Conservation (phyloP, 177 flowering plant genomes). For the Vitis hybrid region DNA sequence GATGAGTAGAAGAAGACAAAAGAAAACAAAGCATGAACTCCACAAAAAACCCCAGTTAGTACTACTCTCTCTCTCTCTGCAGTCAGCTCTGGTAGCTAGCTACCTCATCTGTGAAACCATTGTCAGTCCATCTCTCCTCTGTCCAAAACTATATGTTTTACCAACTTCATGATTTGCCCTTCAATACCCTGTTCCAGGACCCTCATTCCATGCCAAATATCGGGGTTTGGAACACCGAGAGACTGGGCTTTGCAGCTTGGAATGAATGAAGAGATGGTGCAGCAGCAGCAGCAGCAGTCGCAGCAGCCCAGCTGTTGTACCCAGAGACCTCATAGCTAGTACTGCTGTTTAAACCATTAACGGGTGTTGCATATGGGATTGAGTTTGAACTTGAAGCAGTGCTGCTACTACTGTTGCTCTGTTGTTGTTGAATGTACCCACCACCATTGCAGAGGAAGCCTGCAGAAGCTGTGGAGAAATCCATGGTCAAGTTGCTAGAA, state of each 20-base stretch:
- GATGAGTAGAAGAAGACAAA: constrained; percentile 1
- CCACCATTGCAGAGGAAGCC: constrained; percentile 22
- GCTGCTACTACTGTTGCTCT: not conserved
- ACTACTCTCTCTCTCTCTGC: constrained; percentile 22
- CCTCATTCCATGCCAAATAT: constrained; percentile 76
- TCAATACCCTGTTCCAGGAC: not conserved
- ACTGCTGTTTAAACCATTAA: constrained; percentile 15
- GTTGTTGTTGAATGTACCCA: constrained; percentile 19
- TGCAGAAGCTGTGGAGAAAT: constrained; percentile 23
- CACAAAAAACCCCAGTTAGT: constrained; percentile 36
- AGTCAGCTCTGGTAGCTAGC: not conserved
- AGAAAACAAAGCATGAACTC: constrained; percentile 8
- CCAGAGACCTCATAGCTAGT: constrained; percentile 27
- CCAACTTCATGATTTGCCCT: not conserved
- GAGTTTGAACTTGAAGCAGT: constrained; percentile 11
- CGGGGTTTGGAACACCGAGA: constrained; percentile 66
- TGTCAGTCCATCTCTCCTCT: constrained; percentile 23
- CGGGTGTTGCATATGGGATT: constrained; percentile 25
- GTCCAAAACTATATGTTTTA: not conserved
- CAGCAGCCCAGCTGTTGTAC: constrained; percentile 31
- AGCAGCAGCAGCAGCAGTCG: constrained; percentile 8
- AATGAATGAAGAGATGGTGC: constrained; percentile 41
- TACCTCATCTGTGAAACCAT: constrained; percentile 18
- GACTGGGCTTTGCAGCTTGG: constrained; percentile 50
- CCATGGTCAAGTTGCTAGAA: constrained; percentile 26